Conservation (phyloP, 495 filamentous ascomycete genomes). For the Trichocladium antarcticum region DNA sequence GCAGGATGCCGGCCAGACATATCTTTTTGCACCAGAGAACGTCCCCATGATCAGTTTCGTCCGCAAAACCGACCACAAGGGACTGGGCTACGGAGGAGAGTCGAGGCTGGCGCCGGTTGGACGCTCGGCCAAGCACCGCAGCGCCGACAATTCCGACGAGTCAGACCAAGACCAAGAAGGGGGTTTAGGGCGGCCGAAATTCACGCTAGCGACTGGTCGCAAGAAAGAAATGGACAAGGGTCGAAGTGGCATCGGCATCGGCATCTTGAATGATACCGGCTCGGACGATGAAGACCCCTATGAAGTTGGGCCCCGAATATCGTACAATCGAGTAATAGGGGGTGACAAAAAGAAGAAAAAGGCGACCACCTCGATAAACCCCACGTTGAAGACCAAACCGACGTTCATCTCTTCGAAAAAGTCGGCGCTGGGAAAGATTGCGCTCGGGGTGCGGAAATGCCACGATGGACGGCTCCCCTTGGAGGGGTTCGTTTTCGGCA, state of each 20-base stretch:
- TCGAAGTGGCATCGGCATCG: conserved; percentile 70
- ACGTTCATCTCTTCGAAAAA: conserved; percentile 69
- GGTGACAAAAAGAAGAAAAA: conserved; percentile 80
- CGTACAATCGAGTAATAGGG: conserved; percentile 77
- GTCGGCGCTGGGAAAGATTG: conserved; percentile 42
- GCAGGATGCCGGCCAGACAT: conserved; percentile 39
- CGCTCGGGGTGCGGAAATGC: conserved; percentile 59
- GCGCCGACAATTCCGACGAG: conserved; percentile 19
- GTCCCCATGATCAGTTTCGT: conserved; percentile 61
- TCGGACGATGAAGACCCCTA: conserved; percentile 98
- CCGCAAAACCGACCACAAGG: conserved; percentile 68
- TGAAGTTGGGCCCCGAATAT: conserved; percentile 79
- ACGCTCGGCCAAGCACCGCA: conserved; percentile 7
- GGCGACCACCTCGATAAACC: conserved; percentile 43
- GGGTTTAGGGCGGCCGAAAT: conserved; percentile 26
- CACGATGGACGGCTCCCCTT: conserved; percentile 81
- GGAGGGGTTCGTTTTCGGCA: conserved; percentile 71
- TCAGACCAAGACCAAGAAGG: conserved; percentile 46
- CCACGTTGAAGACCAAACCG: conserved; percentile 55
- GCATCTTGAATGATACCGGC: conserved; percentile 84
- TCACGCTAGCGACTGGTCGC: conserved; percentile 16
- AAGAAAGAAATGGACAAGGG: conserved; percentile 41
- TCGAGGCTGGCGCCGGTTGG: conserved; percentile 35
- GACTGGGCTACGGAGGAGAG: conserved; percentile 69
- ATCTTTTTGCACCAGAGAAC: conserved; percentile 86